phyloP scores from a whole-genome alignment of 495 filamentous ascomycete species.

The Hypoxylon crocopeplum region DNA sequence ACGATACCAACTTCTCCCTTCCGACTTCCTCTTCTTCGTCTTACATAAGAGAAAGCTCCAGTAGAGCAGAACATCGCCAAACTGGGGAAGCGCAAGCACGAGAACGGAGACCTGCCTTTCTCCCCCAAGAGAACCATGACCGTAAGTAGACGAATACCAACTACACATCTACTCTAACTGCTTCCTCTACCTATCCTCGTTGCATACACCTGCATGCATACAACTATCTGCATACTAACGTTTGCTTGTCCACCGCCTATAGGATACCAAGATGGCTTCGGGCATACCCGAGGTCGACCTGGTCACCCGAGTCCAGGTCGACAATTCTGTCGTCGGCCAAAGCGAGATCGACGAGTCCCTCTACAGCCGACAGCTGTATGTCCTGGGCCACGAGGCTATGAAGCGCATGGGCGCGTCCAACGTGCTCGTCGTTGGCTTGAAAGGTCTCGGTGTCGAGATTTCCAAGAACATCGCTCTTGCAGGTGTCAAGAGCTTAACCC shows the following conservation, averaged over 20 bases:
- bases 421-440: slow-evolving; percentile 88
- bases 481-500: slow-evolving; percentile 82
- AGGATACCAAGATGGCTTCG: slow-evolving; percentile 51
- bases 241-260: slow-evolving; percentile 31
- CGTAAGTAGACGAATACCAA: slow-evolving; percentile 58
- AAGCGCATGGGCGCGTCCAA: slow-evolving; percentile 98
- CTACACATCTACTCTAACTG: neutral
- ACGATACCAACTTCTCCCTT: neutral
- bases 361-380: slow-evolving; percentile 97
- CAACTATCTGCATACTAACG: neutral
- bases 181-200: neutral
- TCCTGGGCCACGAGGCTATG: slow-evolving; percentile 99
- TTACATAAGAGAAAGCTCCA: slow-evolving; percentile 17
- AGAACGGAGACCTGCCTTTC: slow-evolving; percentile 73
- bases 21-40: neutral
- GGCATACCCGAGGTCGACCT: slow-evolving; percentile 59
- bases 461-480: slow-evolving; percentile 99
- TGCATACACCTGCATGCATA: neutral
- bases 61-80: slow-evolving; percentile 38
- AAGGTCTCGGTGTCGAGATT: slow-evolving; percentile 96
- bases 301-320: slow-evolving; percentile 85
- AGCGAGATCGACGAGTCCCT: slow-evolving; percentile 93
- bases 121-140: slow-evolving; percentile 85
- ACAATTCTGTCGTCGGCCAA: slow-evolving; percentile 61
- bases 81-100: slow-evolving; percentile 87